Percentiles rank a stretch among this genome's conserved stretches.
These are phyloP conservation scores for Histomonas meleagridis DNA, from an alignment of 208 protist species.

Conservation along the genomic window DNA sequence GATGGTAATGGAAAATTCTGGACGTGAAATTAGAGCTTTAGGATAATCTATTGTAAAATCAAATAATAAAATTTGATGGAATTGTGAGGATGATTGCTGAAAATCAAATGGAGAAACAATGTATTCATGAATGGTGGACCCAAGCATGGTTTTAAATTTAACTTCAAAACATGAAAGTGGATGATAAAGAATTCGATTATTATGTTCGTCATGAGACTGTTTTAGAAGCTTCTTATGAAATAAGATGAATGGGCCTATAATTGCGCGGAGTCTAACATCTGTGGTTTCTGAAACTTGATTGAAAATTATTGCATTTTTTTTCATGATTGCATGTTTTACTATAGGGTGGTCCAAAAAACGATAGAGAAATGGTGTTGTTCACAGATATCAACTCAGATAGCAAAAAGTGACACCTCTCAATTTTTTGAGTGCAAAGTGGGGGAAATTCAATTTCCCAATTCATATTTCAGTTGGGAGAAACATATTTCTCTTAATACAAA, in stretches of 20 bases:
- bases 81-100: not conserved
- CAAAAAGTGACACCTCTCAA: no score
- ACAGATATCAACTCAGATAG: no score
- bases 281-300: not conserved
- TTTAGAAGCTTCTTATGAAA: not conserved
- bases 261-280: not conserved
- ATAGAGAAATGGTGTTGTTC: no score
- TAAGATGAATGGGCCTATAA: not conserved
- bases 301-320: no score
- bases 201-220: not conserved
- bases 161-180: conserved; percentile 8
- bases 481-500: no score
- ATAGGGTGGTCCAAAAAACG: no score
- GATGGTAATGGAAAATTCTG: not conserved
- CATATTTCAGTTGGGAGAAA: no score
- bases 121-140: not conserved
- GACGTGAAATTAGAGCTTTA: not conserved
- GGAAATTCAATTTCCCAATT: no score
- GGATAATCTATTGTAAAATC: not conserved
- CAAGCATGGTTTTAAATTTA: not conserved
- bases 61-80: conserved; percentile 4
- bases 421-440: no score
- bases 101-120: not conserved
- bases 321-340: no score
- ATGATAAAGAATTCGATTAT: not conserved